A percentile compares a stretch with the other conserved stretches of the same genome.
Conservation (phyloP, 2,329 filamentous ascomycete genomes). For the Aspergillus ochraceoroseus region DNA sequence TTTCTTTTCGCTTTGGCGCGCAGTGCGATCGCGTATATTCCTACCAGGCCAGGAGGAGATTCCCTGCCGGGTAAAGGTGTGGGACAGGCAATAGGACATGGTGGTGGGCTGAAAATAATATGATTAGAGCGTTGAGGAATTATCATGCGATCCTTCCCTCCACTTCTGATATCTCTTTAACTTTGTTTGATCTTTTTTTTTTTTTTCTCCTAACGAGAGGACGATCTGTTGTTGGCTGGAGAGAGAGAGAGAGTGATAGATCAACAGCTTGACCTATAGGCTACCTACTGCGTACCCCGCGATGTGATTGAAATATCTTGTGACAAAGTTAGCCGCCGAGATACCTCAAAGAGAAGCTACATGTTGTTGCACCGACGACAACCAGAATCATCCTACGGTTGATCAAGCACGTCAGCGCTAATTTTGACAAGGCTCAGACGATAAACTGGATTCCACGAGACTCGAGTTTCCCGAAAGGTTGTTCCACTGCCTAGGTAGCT, state of each 20-base stretch:
- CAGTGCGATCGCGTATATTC: too few relatives aligned
- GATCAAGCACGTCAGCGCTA: slow-evolving; percentile 4
- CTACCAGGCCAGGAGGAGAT: too few relatives aligned
- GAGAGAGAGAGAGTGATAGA: slow-evolving; percentile 6
- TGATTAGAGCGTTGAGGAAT: slow-evolving; percentile 2
- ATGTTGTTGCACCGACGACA: too few relatives aligned
- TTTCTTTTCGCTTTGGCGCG: too few relatives aligned
- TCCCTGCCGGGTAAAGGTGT: too few relatives aligned
- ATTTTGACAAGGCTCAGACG: background rate
- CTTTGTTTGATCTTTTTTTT: slow-evolving; percentile 2
- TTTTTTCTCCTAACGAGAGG: background rate
- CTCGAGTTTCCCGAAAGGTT: slow-evolving; percentile 4
- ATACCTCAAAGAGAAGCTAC: background rate
- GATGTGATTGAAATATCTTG: slow-evolving; percentile 16
- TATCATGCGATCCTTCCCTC: background rate
- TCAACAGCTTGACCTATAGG: slow-evolving; percentile 1
- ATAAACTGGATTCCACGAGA: background rate
- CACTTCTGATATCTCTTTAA: too few relatives aligned
- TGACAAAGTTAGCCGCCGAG: slow-evolving; percentile 16
- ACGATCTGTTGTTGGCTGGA: slow-evolving; percentile 1
- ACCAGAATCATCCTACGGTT: background rate
- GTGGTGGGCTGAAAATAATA: slow-evolving; percentile 2
- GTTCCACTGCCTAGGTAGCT: background rate
- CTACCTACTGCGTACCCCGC: slow-evolving; percentile 5
- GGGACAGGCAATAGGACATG: slow-evolving; percentile 11